These are phyloP conservation scores for Penicillium sp. DNA, from an alignment of 2,329 filamentous ascomycete species.

Conservation along the genomic window DNA sequence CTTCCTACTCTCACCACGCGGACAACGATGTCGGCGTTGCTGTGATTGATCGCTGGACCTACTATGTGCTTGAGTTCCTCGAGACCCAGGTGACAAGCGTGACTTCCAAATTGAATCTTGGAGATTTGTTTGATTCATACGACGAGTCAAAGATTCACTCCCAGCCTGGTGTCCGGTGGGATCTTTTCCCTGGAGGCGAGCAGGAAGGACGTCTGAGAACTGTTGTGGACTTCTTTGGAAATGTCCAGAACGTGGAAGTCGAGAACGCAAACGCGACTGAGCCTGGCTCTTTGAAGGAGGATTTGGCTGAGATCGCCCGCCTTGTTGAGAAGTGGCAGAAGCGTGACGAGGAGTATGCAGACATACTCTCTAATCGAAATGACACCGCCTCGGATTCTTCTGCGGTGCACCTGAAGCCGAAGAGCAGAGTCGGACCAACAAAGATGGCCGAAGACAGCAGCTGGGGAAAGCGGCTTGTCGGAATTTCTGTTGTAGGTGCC, in stretches of 20 bases:
- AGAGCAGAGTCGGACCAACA: conserved; percentile 50
- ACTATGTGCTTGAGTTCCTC: conserved; percentile 96
- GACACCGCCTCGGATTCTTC: conserved; percentile 13
- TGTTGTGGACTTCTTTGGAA: conserved; percentile 97
- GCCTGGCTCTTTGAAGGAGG: conserved; percentile 58
- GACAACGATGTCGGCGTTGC: conserved; percentile 98
- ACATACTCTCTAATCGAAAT: conserved; percentile 23
- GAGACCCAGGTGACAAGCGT: conserved; percentile 86
- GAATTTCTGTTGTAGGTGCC: conserved; percentile 35
- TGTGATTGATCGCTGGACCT: conserved; percentile 97
- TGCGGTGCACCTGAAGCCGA: conserved; percentile 24
- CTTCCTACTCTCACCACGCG: conserved; percentile 94
- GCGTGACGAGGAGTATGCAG: conserved; percentile 36
- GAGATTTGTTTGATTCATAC: conserved; percentile 94
- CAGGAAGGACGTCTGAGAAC: conserved; percentile 73
- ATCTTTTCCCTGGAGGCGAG: conserved; percentile 87
- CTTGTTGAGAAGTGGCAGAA: conserved; percentile 57
- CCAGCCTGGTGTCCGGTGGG: conserved; percentile 87
- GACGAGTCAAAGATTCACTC: conserved; percentile 94
- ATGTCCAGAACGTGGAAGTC: conserved; percentile 95
- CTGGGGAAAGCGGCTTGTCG: conserved; percentile 58
- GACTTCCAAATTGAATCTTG: conserved; percentile 83
- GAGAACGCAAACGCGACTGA: conserved; percentile 63
- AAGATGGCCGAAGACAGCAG: conserved; percentile 66
- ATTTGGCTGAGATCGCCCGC: conserved; percentile 70